Base-by-base conservation (phyloP, 805 yeast species). In the Metschnikowia picachoensis region DNA sequence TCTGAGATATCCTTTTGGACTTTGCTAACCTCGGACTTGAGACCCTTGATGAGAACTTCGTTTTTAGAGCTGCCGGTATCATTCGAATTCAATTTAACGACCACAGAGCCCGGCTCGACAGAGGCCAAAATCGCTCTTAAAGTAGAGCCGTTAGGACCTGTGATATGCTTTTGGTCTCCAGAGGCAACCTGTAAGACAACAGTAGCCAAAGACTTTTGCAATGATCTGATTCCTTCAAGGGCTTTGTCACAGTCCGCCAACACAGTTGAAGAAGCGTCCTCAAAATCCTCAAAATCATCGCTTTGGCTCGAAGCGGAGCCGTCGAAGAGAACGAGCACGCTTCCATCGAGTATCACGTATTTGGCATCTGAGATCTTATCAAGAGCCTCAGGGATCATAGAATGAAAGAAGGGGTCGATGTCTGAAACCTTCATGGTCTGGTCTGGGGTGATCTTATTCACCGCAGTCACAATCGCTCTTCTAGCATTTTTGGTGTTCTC, bases 381-480 rank as follows among this genome's bases (percentile, higher is more conserved):
- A 49, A 75, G 65, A n/a, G 64, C 63, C 20, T 57, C 53, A 4
- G 72, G 73, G 14, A 85, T 73, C 50, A 72, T 73, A 15, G 64
- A 59, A 40, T 74, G 61, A 49, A 85, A 78, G 59, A 85, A 80
- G 11, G 80, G 66, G 55, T 85, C 88, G 52, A 92, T 76, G 57
- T 87, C 96, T 8, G 70, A 61, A 37, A 88, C 68, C 10, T 70
- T 68, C 49, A 68, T 67, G 30, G 88, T 77, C 48, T 79, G 78
- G 36, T 77, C 71, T 31, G 97, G 96, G 8, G 88, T 72, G 45
- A 84, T 74, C 43, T 73, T 70, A 66, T 88, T 90, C 45, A 94
- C 96, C 16, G 75, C 66, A 31, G 79, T 73, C 47, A 94, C 88
- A 48, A 94, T 73, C 15, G 79, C 79, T 53, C 80, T 82, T 66